phyloP scores from a whole-genome alignment of 305 asterid genomes.

The Euphrasia arctica region DNA sequence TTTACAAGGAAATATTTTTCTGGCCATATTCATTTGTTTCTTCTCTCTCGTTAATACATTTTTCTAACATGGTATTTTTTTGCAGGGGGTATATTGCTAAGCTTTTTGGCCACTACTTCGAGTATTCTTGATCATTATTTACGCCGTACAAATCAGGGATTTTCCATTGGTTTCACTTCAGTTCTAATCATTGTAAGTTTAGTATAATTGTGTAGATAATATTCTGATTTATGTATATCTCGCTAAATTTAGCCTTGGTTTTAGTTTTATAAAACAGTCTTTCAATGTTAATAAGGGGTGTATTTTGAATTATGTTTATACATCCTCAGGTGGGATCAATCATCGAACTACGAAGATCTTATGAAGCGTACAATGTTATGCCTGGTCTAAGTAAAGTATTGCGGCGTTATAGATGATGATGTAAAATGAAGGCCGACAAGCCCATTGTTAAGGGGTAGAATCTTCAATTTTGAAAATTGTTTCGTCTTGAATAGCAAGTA shows the following conservation, averaged over 20 bases:
- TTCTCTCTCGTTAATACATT: not conserved
- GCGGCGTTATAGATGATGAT: conserved; percentile 72
- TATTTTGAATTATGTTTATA: conserved; percentile 1
- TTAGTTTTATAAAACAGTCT: not conserved
- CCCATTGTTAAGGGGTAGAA: not conserved
- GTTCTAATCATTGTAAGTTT: conserved; percentile 84
- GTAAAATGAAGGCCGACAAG: not conserved
- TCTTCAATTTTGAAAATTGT: not conserved
- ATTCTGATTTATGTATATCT: too few species aligned
- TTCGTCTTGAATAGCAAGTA: too few species aligned
- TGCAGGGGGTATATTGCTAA: conserved; percentile 89
- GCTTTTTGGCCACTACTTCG: conserved; percentile 84
- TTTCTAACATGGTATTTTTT: conserved; percentile 19
- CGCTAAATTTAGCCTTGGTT: not conserved
- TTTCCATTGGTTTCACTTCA: conserved; percentile 93
- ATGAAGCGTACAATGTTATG: conserved; percentile 97
- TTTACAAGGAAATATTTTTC: not conserved
- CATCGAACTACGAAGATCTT: conserved; percentile 88
- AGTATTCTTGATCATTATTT: conserved; percentile 77
- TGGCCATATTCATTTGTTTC: not conserved
- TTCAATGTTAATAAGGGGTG: not conserved
- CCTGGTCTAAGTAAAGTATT: conserved; percentile 78
- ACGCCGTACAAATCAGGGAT: conserved; percentile 78
- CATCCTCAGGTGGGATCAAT: conserved; percentile 85
- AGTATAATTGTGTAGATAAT: too few species aligned